Evolutionary conservation across 139 green algal genomes (phyloP).

Genomic region (Ettlia oleoabundans): DNA sequence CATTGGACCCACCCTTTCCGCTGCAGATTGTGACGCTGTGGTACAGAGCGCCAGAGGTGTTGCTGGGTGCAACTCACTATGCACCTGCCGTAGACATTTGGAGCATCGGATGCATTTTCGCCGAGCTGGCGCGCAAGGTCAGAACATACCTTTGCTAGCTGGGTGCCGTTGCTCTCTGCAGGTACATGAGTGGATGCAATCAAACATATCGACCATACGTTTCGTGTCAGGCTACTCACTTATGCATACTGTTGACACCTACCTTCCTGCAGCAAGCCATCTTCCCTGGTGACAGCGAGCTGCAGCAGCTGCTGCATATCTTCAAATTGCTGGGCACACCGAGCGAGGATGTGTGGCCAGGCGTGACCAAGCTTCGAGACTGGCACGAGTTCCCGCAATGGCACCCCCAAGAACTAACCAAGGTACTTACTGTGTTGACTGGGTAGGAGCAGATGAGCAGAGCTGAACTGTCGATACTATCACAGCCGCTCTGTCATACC

Average conservation of each 20-base stretch:
- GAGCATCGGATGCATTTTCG: conserved; percentile 98
- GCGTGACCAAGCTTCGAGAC: conserved; percentile 79
- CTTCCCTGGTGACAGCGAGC: conserved; percentile 86
- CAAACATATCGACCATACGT: background rate
- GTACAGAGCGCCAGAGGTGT: conserved; percentile 98
- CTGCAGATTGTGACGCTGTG: conserved; percentile 96
- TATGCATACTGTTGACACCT: too few relatives aligned
- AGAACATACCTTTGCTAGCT: background rate
- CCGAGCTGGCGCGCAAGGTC: conserved; percentile 76
- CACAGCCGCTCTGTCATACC: too few relatives aligned
- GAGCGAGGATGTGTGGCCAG: conserved; percentile 78
- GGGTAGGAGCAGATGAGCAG: too few relatives aligned
- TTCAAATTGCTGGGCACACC: conserved; percentile 92
- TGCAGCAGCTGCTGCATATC: conserved; percentile 91
- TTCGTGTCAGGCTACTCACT: too few relatives aligned
- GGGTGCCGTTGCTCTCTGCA: too few relatives aligned
- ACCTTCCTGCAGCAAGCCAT: conserved; percentile 68
- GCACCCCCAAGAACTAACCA: conserved; percentile 64
- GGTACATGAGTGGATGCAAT: conserved; percentile 2
- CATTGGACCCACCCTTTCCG: too few relatives aligned
- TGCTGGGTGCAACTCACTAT: conserved; percentile 96
- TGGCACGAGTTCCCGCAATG: conserved; percentile 90
- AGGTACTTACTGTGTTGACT: too few relatives aligned
- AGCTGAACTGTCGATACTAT: too few relatives aligned
- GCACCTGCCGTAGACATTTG: conserved; percentile 98